These are phyloP conservation scores for Tieghemiomyces parasiticus DNA, from an alignment of 192 early-diverging fungal species.

Conservation along the genomic window DNA sequence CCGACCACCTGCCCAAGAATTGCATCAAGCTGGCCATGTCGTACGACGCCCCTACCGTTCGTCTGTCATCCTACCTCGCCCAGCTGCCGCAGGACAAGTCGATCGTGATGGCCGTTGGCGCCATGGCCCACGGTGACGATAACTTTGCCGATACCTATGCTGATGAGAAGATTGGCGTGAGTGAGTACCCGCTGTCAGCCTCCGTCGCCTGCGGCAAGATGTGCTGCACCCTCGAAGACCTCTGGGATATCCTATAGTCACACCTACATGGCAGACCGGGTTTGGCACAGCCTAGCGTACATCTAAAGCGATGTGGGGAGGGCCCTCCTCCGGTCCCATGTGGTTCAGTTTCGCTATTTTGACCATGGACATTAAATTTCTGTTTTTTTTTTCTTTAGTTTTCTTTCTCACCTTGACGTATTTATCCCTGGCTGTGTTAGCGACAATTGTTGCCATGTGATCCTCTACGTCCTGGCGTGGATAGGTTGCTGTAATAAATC, in stretches of 20 bases:
- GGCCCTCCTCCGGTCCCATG: too few species aligned
- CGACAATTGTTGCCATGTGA: too few species aligned
- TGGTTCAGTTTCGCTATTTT: too few species aligned
- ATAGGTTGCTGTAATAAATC: too few species aligned
- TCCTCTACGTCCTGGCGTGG: too few species aligned
- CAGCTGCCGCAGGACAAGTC: conserved; percentile 61
- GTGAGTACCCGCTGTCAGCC: conserved; percentile 91
- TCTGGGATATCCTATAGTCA: conserved; percentile 74
- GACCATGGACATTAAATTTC: too few species aligned
- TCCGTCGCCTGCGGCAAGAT: conserved; percentile 96
- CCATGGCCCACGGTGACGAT: conserved; percentile 92
- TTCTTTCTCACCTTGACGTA: too few species aligned
- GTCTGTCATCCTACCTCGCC: conserved; percentile 60
- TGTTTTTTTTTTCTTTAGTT: too few species aligned
- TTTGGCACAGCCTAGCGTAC: too few species aligned
- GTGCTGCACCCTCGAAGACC: conserved; percentile 70
- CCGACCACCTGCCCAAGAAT: conserved; percentile 87
- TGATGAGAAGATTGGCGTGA: conserved; percentile 95
- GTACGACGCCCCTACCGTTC: conserved; percentile 75
- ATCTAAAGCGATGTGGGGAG: too few species aligned
- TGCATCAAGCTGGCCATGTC: conserved; percentile 73
- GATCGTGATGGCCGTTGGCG: conserved; percentile 85
- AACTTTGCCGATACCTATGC: conserved; percentile 91
- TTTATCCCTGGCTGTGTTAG: too few species aligned
- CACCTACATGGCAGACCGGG: too few species aligned